These are phyloP conservation scores for Scheffersomyces stipitis DNA, from an alignment of 805 yeast species.

Conservation along the genomic window DNA sequence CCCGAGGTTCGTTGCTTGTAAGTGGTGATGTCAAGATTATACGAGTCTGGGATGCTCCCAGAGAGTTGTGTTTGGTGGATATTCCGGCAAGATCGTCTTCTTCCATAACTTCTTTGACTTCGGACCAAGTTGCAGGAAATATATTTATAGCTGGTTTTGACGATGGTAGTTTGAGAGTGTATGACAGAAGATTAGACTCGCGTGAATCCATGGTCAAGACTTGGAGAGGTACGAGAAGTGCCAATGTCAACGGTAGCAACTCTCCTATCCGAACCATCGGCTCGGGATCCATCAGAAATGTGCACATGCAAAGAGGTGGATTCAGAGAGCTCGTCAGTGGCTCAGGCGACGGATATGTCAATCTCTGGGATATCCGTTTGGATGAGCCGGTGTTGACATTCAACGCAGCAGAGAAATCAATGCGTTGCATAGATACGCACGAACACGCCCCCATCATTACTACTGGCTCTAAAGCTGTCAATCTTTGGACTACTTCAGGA, in stretches of 20 bases:
- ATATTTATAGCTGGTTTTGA: conserved; percentile 88
- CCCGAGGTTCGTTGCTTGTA: conserved; percentile 84
- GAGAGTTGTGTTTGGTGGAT: conserved; percentile 82
- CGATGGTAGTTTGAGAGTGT: conserved; percentile 85
- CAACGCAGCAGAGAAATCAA: conserved; percentile 46
- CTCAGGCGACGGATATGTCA: conserved; percentile 75
- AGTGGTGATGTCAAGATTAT: conserved; percentile 95
- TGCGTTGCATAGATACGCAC: conserved; percentile 77
- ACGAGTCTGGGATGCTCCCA: conserved; percentile 94
- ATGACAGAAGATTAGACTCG: conserved; percentile 83
- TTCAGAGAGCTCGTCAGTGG: conserved; percentile 86
- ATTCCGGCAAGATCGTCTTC: conserved; percentile 90
- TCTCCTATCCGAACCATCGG: conserved; percentile 23
- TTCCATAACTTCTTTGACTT: conserved; percentile 83
- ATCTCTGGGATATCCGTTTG: conserved; percentile 85
- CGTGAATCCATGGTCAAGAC: conserved; percentile 81
- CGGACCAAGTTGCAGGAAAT: conserved; percentile 95
- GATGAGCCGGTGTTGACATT: conserved; percentile 70
- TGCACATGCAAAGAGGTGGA: conserved; percentile 97
- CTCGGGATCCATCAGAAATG: conserved; percentile 64
- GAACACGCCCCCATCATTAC: conserved; percentile 96
- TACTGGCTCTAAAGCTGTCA: conserved; percentile 77
- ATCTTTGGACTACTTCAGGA: conserved; percentile 85
- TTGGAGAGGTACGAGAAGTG: conserved; percentile 53
- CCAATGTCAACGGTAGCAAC: conserved; percentile 13